Conservation (phyloP, 768 basidiomycete species). For the Tephrocybe sp. region DNA sequence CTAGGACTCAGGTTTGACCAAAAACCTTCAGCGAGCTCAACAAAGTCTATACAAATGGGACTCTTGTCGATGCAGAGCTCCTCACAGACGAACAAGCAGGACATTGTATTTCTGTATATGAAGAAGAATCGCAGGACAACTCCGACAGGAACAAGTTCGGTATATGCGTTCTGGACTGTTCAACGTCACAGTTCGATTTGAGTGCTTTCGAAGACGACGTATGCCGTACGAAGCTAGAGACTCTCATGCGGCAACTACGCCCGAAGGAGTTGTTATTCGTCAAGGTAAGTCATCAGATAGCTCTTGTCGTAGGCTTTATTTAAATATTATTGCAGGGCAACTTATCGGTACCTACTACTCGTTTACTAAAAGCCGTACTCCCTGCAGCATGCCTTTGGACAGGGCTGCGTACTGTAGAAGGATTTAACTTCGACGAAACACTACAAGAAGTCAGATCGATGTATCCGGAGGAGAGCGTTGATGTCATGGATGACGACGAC, state of each 20-base stretch:
- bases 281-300: slow-evolving; percentile 54
- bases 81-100: slow-evolving; percentile 92
- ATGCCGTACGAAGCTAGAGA: slow-evolving; percentile 91
- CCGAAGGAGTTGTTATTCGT: slow-evolving; percentile 91
- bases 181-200: slow-evolving; percentile 94
- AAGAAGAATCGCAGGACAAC: slow-evolving; percentile 47
- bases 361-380: slow-evolving; percentile 78
- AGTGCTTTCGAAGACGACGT: slow-evolving; percentile 90
- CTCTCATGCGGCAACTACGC: slow-evolving; percentile 85
- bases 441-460: slow-evolving; percentile 66
- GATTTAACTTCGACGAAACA: slow-evolving; percentile 72
- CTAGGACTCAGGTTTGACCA: background rate
- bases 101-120: slow-evolving; percentile 90
- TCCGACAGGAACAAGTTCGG: slow-evolving; percentile 67
- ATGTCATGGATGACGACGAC: slow-evolving; percentile 46
- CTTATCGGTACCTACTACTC: slow-evolving; percentile 77
- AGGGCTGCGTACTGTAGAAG: slow-evolving; percentile 79
- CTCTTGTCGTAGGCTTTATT: background rate
- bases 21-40: slow-evolving; percentile 71
- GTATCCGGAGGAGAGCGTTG: slow-evolving; percentile 49
- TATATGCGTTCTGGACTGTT: slow-evolving; percentile 88
- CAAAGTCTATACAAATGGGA: slow-evolving; percentile 96
- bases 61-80: slow-evolving; percentile 87
- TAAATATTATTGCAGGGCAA: slow-evolving; percentile 60
- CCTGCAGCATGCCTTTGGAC: slow-evolving; percentile 89